Evolutionary conservation across 108 stramenopile genomes (phyloP).

Genomic region (Cylindrotheca closterium): DNA sequence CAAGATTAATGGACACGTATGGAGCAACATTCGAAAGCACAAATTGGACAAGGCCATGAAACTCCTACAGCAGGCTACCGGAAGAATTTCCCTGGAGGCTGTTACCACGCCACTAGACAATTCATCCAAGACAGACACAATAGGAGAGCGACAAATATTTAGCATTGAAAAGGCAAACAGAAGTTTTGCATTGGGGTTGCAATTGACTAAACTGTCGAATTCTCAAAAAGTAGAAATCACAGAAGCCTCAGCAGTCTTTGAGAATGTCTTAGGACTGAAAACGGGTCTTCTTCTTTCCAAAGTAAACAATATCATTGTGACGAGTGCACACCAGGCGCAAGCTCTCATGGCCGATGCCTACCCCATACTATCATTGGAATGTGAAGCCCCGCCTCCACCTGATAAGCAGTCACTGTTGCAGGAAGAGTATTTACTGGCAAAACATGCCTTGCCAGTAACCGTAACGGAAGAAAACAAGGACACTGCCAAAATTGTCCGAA

Average conservation of each 20-base stretch:
- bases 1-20: neutral
- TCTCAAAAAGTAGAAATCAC: neutral
- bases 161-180: neutral
- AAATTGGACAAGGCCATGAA: neutral
- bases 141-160: neutral
- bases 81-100: neutral
- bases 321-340: neutral
- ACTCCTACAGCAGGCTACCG: neutral
- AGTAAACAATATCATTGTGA: neutral
- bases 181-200: neutral
- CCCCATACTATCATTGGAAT: neutral
- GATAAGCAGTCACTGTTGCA: neutral
- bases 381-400: neutral
- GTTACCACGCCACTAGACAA: neutral
- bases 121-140: neutral
- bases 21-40: neutral
- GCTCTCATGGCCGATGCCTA: neutral
- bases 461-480: neutral
- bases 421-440: neutral
- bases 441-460: neutral
- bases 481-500: neutral
- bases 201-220: neutral
- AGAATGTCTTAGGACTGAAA: neutral
- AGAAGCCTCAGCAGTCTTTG: neutral
- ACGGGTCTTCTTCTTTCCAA: neutral